These are phyloP conservation scores for Monascus purpureus DNA, from an alignment of 495 filamentous ascomycete genomes.

Conservation along the genomic window DNA sequence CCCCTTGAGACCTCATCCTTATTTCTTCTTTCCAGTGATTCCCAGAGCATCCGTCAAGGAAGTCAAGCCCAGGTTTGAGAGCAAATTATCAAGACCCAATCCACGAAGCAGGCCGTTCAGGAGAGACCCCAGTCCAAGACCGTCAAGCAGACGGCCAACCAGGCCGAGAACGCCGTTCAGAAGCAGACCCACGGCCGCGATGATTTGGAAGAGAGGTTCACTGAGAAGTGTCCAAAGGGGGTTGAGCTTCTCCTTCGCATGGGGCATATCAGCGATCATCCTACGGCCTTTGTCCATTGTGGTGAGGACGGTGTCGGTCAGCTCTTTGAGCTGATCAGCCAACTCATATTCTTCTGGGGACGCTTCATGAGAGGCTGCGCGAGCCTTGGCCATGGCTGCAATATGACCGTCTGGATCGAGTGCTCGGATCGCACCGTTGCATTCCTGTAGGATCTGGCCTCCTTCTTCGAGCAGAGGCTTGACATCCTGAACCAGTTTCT, in stretches of 20 bases:
- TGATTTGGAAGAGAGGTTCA: slow-evolving; percentile 82
- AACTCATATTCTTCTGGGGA: slow-evolving; percentile 76
- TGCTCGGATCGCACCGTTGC: slow-evolving; percentile 79
- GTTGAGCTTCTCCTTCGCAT: slow-evolving; percentile 87
- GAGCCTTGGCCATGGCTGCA: slow-evolving; percentile 72
- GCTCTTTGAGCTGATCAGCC: slow-evolving; percentile 69
- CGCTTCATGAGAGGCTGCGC: slow-evolving; percentile 65
- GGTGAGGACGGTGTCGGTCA: slow-evolving; percentile 45
- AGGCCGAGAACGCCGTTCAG: slow-evolving; percentile 70
- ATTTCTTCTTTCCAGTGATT: slow-evolving; percentile 22
- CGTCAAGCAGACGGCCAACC: slow-evolving; percentile 67
- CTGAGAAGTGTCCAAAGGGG: slow-evolving; percentile 73
- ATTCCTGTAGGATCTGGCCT: slow-evolving; percentile 66
- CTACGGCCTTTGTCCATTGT: slow-evolving; percentile 81
- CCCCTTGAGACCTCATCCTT: too few relatives aligned
- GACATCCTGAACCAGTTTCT: slow-evolving; percentile 71
- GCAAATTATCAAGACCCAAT: slow-evolving; percentile 63
- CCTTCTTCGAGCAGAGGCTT: slow-evolving; percentile 80
- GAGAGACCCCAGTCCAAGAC: slow-evolving; percentile 71
- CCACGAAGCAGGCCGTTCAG: slow-evolving; percentile 68
- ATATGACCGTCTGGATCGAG: slow-evolving; percentile 83
- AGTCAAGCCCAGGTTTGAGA: slow-evolving; percentile 60
- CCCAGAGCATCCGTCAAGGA: slow-evolving; percentile 40
- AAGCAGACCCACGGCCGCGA: slow-evolving; percentile 78
- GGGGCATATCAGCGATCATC: slow-evolving; percentile 79